phyloP scores from a whole-genome alignment of 2,329 filamentous ascomycete genomes.

The Corniculantispora saksenae region DNA sequence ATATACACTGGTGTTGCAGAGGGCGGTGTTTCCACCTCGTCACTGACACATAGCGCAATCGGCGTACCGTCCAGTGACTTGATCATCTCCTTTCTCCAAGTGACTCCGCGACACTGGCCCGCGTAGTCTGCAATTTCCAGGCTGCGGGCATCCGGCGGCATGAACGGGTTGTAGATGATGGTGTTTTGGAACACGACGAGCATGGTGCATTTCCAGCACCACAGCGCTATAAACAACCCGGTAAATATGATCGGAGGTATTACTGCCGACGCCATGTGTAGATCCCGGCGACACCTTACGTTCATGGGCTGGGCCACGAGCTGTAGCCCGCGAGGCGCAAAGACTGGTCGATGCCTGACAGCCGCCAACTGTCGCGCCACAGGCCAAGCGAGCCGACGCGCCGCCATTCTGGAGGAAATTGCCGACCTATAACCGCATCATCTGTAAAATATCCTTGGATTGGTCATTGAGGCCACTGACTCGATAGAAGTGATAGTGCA shows the following conservation, averaged over 20 bases:
- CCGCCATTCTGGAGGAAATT: background rate
- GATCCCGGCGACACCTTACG: slow-evolving; percentile 16
- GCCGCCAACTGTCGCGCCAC: background rate
- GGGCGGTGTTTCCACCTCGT: slow-evolving; percentile 30
- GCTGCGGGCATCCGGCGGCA: slow-evolving; percentile 69
- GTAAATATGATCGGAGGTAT: slow-evolving; percentile 67
- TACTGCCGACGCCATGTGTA: slow-evolving; percentile 45
- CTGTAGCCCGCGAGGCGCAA: background rate
- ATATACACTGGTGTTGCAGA: slow-evolving; percentile 48
- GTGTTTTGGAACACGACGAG: slow-evolving; percentile 77
- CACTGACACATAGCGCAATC: slow-evolving; percentile 60
- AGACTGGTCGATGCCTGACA: background rate
- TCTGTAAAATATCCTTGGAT: background rate
- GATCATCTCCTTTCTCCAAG: slow-evolving; percentile 66
- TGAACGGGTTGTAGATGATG: slow-evolving; percentile 78
- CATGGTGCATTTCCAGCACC: slow-evolving; percentile 69
- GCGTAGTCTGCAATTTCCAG: slow-evolving; percentile 68
- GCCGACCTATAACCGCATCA: background rate
- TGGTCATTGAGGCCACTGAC: background rate
- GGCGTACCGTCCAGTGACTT: slow-evolving; percentile 64
- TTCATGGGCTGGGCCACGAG: background rate
- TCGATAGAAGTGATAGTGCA: background rate
- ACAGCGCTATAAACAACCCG: slow-evolving; percentile 66
- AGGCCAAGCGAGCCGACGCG: background rate
- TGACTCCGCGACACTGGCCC: slow-evolving; percentile 58